These are phyloP conservation scores for Wickerhamiella kurtzmanii DNA, from an alignment of 805 yeast genomes.

Conservation along the genomic window DNA sequence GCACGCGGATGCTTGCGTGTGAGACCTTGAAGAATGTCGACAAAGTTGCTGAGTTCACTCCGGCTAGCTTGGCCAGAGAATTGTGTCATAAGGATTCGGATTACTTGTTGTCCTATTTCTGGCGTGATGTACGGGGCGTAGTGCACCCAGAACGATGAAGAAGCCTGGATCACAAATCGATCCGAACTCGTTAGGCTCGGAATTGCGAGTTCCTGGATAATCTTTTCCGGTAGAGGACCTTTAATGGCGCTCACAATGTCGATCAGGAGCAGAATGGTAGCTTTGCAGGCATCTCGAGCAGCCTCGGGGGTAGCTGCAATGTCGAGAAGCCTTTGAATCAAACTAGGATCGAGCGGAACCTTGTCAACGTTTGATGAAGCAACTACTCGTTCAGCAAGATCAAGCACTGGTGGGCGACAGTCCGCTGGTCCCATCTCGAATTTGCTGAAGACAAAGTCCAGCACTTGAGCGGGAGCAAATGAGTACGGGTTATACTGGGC, in stretches of 20 bases:
- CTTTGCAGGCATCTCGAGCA: slow-evolving; percentile 1
- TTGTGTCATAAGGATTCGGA: slow-evolving; percentile 29
- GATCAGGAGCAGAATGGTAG: slow-evolving; percentile 19
- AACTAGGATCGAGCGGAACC: background rate
- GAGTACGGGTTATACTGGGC: slow-evolving; percentile 51
- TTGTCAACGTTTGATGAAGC: slow-evolving; percentile 12
- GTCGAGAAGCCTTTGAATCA: background rate
- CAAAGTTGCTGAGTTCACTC: slow-evolving; percentile 32
- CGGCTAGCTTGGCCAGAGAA: slow-evolving; percentile 31
- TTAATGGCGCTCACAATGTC: slow-evolving; percentile 13
- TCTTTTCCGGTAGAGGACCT: slow-evolving; percentile 20
- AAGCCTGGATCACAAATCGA: slow-evolving; percentile 39
- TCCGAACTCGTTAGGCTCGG: slow-evolving; percentile 37
- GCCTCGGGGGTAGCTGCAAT: background rate
- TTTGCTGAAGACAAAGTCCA: slow-evolving; percentile 31
- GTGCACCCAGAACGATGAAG: slow-evolving; percentile 42
- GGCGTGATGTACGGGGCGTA: slow-evolving; percentile 17
- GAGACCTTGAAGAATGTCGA: slow-evolving; percentile 31
- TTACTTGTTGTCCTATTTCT: slow-evolving; percentile 24
- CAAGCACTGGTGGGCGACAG: slow-evolving; percentile 18
- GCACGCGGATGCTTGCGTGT: slow-evolving; percentile 13
- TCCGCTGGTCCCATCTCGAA: slow-evolving; percentile 17
- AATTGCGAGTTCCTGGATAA: slow-evolving; percentile 24
- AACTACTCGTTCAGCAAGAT: slow-evolving; percentile 22
- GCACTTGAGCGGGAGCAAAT: slow-evolving; percentile 31